Conservation (phyloP, 345 rosid species). For the Linum trigynum region DNA sequence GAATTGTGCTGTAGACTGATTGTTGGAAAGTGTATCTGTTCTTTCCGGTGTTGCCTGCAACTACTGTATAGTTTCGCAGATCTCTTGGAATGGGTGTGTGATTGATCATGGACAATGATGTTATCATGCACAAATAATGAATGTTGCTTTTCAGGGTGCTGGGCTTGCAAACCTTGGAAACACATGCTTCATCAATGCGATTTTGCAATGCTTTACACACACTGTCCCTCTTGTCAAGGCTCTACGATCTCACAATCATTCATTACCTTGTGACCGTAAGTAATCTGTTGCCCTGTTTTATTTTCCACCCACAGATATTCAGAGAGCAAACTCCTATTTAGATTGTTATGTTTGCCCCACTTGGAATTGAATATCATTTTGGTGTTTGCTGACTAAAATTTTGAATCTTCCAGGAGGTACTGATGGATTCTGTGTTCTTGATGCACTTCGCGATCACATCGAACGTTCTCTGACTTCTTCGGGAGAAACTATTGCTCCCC, state of each 20-base stretch:
- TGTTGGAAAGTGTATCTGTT: not conserved
- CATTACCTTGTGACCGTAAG: slow-evolving; percentile 38
- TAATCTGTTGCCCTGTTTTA: not conserved
- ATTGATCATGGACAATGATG: not conserved
- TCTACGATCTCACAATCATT: slow-evolving; percentile 36
- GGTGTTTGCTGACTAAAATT: slow-evolving; percentile 8
- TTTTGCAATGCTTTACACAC: slow-evolving; percentile 85
- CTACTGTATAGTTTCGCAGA: not conserved
- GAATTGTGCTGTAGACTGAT: not conserved
- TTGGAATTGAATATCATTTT: not conserved
- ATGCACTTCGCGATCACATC: slow-evolving; percentile 44
- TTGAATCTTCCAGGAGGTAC: slow-evolving; percentile 36
- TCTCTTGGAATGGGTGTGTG: not conserved
- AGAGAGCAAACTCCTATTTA: not conserved
- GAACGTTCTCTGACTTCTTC: slow-evolving; percentile 38
- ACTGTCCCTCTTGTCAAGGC: slow-evolving; percentile 59
- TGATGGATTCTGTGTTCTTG: slow-evolving; percentile 48
- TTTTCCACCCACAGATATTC: not conserved
- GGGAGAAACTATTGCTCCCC: slow-evolving; percentile 39
- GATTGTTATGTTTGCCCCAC: not conserved
- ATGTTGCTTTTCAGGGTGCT: slow-evolving; percentile 51
- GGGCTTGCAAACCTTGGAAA: slow-evolving; percentile 75
- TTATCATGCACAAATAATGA: not conserved
- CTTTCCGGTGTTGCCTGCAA: not conserved
- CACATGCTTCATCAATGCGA: slow-evolving; percentile 75